phyloP scores from a whole-genome alignment of 257 asterid species.

The Knoxia roxburghii region DNA sequence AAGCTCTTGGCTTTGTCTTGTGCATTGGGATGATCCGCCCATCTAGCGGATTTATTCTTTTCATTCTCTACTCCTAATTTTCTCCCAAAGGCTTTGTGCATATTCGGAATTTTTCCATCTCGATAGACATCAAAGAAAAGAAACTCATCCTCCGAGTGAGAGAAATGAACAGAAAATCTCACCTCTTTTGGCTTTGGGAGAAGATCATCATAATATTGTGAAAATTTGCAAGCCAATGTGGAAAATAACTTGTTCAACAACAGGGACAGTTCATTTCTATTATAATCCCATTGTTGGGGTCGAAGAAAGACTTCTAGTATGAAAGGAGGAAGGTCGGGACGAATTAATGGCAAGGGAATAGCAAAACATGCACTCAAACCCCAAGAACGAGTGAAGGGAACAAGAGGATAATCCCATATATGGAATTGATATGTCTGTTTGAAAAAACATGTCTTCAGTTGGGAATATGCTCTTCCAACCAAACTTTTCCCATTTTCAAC shows the following conservation, averaged over 20 bases:
- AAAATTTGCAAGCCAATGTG: not conserved
- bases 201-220: not conserved
- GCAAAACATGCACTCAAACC: not conserved
- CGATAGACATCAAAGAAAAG: no score
- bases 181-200: not conserved
- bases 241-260: not conserved
- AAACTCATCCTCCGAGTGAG: no score
- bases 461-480: not conserved
- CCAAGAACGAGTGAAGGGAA: not conserved
- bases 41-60: no score
- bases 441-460: not conserved
- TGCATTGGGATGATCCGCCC: no score
- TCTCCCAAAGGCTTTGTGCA: not conserved
- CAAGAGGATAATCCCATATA: not conserved
- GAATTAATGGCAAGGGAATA: not conserved
- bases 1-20: no score
- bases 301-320: not conserved
- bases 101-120: no score
- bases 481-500: not conserved
- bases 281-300: not conserved
- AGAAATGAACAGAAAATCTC: not conserved
- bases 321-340: not conserved
- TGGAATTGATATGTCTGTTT: not conserved
- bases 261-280: not conserved
- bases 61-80: not conserved